Evolutionary conservation across 352 stramenopile genomes (phyloP), one percentile per base, ranked within the genome.

Genomic region (Phytophthora pisi): DNA sequence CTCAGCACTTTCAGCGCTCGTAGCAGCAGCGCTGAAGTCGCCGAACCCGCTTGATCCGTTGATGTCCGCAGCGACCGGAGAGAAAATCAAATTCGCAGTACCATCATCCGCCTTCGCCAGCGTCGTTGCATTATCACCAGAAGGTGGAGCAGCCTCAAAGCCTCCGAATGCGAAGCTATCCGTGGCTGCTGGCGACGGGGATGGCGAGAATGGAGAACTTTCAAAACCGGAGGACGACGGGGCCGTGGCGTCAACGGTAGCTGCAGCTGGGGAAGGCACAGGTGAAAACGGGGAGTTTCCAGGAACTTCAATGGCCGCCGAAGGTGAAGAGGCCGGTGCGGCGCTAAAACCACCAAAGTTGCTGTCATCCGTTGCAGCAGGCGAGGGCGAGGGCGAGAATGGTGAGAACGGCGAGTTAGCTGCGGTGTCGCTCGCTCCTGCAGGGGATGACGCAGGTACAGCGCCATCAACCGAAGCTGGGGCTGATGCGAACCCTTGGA

Each of bases 341-440:
- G 62, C 26, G 38, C 64, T 64, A 50, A 72, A 78, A 10, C 46
- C 53, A 58, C 47, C 30, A 51, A 74, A 72, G 40, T 49, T 34
- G 51, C 15, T 58, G 30, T 52, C 43, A 54, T 66, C 53, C 18
- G 40, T 67, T 18, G 47, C 52, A 54, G 61, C 66, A 18, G 66
- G 56, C 3, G 66, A 70, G 10, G 70, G 56, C 8, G 70, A 68
- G 15, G 63, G 55, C 55, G 68, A 68, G 64, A 71, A 74, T 11
- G 65, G 66, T 10, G 64, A 70, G 43, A 77, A 70, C 30, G 64
- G 58, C 0, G 70, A 74, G 3, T 16, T 26, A 5, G 16, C 58
- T 50, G 53, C 40, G 5, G 15, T 28, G 23, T 53, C 50, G 38
- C 5, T 18, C n/a, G n/a, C 7, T 28, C 26, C 18, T 54, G 51